Base-by-base conservation (phyloP, 148 eudicot genomes). In the Fagopyrum homotropicum region DNA sequence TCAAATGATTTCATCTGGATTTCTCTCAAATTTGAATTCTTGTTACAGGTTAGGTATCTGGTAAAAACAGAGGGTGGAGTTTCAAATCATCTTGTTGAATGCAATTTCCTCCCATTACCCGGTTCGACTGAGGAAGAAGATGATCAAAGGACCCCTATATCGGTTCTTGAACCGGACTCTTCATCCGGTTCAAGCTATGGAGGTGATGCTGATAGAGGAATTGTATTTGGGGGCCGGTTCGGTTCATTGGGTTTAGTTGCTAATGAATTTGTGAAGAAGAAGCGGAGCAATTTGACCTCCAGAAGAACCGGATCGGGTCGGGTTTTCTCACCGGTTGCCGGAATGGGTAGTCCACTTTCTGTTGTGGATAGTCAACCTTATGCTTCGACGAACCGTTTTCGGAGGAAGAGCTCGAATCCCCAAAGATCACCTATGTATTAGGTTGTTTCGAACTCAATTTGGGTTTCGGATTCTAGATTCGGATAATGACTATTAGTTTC, bases 261-360 rank as follows among this genome's bases (percentile, higher is more conserved):
- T 4, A 72, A 80, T 4, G 86, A 87, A 52, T 72, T 82, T 49
- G 83, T 78, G 19, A 84, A 82, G 83, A 87, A 79, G 74, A 87
- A 79, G 26, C 80, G 89, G 4, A 87, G 82, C 70, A 66, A 73
- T 19, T 45, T 85, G n/a, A 64, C 69, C 0, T 60, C 56, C 43
- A 63, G 47, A 0, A 69, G 79, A 2, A 40, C 76, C 79, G 69
- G 69, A 6, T 12, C 45, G 64, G 64, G 35, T 2, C 64, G 35
- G 64, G 35, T 26, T 7, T 1, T 4, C 40, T 22, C 35, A 12
- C 40, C 64, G 10, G 35, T 59, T 22, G 26, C 17, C 22, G 61
- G n/a, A 4, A 35, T 22, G 35, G 64, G 26, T 30, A 12, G 69
- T 1, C 45, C 69, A 15, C 16, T 12, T 59, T 19, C 60, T 1